Base-by-base conservation (phyloP, 768 basidiomycete genomes). In the Lactarius vividus region DNA sequence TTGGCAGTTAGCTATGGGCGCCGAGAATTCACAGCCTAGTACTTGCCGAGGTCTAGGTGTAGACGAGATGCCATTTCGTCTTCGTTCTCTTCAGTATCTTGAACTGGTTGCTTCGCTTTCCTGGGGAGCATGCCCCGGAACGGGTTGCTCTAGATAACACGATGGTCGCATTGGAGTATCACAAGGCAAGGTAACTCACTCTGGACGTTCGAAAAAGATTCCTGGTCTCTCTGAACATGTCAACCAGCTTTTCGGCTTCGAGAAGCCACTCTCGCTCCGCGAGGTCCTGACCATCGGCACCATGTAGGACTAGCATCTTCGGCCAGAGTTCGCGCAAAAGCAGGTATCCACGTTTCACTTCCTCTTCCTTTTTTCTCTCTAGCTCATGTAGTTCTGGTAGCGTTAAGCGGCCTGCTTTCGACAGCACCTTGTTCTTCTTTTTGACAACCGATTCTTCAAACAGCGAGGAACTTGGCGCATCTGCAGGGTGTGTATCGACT, bases 191-290 rank as follows among this genome's bases (percentile, higher is more conserved):
- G 23, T 18, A 10, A 26, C 86, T 71, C 66, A 94, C 94, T 71
- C 88, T 78, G 33, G 88, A 88, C 2, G 88, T 86, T 71, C 89
- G 81, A 73, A 96, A 99, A 68, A 98, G 74, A 67, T 87, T 85
- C 67, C 88, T 83, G 0, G 95, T 95, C 78, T 94, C 89, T 60
- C 96, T 80, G 77, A 95, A 98, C 74, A 85, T 88, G 66, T 97
- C 95, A 4, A 97, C 83, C 55, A 99, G 79, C 70, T 85, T 89
- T 73, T 93, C 92, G 0, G 94, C 93, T 71, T 93, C 88, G 33
- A 88, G 73, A 69, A 96, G 77, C 91, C 95, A 98, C 70, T 88
- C 84, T 59, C 84, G 80, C 63, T 84, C 79, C 4, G 85, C 84
- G 16, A 84, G 83, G 1, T 77, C 76, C 26, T 83, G 79, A 3